Evolutionary conservation across 2,329 filamentous ascomycete species (phyloP), one percentile per base, ranked within the genome.

Genomic region (Clonostachys rosea): DNA sequence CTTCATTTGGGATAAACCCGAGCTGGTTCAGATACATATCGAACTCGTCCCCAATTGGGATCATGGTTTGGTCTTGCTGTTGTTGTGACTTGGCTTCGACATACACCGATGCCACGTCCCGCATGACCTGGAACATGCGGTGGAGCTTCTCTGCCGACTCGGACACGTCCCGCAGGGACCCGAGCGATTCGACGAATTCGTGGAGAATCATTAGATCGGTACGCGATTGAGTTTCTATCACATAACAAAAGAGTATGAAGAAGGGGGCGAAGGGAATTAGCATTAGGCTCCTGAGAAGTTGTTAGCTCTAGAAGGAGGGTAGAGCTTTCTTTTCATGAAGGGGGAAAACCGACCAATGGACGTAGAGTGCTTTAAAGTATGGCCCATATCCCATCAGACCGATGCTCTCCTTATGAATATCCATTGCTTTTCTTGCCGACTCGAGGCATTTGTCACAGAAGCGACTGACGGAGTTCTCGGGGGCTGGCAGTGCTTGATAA

Each of bases 1-100:
- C 63, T 24, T 63, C 66, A 5, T 52, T 55, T 45, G 76, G 76
- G 51, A 82, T 79, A 49, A 86, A 72, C 0, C 83, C 83, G 14
- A 87, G 69, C 18, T 83, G 81, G 54, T 71, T 79, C 2, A 87
- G 69, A 54, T 86, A 87, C 48, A 79, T 76, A 52, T 86, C 81
- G 50, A 87, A 84, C 54, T 83, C 78, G 48, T 79, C 71, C 2
- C 76, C 77, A 4, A 81, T 75, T 6, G 73, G 71, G 4, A 64
- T 65, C 57, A 78, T 69, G 43, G 65, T 65, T 40, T 73, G 64
- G 50, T 74, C 68, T 35, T 70, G 64, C 44, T 68, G 65, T 43
- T 78, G 72, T 52, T 69, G 65, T 16, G 67, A 65, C 56, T 82
- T 84, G 24, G 81, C 76, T 55, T 84, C 77, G 6, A 85, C 69